These are phyloP conservation scores for Casuarina equisetifolia DNA, from an alignment of 306 rosid species.

Conservation along the genomic window DNA sequence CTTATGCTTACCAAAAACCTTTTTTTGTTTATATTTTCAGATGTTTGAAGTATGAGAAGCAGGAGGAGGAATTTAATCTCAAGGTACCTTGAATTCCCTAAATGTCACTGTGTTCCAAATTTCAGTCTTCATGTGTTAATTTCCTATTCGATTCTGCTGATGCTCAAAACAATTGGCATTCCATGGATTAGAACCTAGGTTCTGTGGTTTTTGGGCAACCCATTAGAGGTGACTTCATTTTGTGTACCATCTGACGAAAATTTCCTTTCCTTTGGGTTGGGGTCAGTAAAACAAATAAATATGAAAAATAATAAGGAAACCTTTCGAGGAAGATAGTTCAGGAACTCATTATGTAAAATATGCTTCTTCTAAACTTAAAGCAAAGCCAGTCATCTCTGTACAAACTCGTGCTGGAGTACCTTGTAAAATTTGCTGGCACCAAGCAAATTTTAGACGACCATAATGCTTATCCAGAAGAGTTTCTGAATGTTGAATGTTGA, in stretches of 20 bases:
- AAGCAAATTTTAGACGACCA: not conserved
- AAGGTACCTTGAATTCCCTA: slow-evolving; percentile 52
- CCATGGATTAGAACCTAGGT: not conserved
- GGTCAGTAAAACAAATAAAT: not conserved
- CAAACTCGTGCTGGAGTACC: not conserved
- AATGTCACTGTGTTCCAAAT: slow-evolving; percentile 13
- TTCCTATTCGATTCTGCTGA: not conserved
- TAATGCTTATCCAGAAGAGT: not conserved
- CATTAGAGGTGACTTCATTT: not conserved
- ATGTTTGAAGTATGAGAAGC: slow-evolving; percentile 53
- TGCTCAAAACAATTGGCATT: not conserved
- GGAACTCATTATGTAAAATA: not conserved
- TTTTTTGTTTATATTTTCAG: slow-evolving; percentile 43
- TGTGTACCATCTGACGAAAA: not conserved
- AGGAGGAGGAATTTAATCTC: slow-evolving; percentile 48
- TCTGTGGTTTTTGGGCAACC: not conserved
- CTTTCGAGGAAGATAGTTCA: not conserved
- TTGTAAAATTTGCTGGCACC: not conserved
- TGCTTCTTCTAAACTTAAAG: not conserved
- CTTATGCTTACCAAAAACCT: not conserved
- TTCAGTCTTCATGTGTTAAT: not conserved
- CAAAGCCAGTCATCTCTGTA: not conserved
- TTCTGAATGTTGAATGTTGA: not conserved
- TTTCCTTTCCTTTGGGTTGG: not conserved
- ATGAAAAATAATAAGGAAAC: not conserved